Conservation (phyloP, 108 stramenopile species). For the Asterionellopsis glacialis region DNA sequence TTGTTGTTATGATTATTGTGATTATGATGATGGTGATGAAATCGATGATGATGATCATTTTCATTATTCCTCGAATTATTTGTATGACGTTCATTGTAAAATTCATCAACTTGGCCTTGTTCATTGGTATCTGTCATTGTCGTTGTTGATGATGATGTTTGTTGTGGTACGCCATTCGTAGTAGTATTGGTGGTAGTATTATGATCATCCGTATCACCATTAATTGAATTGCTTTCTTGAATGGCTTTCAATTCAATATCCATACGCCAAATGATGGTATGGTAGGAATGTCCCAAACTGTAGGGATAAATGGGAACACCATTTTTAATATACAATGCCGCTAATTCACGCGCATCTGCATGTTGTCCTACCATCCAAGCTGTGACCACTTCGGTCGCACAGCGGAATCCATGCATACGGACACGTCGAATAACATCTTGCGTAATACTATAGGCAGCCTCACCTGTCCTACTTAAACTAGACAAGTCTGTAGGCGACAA, state of each 20-base stretch:
- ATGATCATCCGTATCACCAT: neutral
- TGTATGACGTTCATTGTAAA: slow-evolving; percentile 12
- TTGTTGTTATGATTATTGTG: slow-evolving; percentile 2
- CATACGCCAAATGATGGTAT: slow-evolving; percentile 75
- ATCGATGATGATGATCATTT: neutral
- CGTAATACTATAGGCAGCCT: slow-evolving; percentile 24
- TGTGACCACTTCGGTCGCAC: slow-evolving; percentile 67
- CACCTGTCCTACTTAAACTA: no score
- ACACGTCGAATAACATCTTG: slow-evolving; percentile 47
- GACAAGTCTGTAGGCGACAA: slow-evolving; percentile 40
- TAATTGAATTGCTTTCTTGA: neutral
- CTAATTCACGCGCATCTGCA: slow-evolving; percentile 72
- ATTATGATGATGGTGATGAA: neutral
- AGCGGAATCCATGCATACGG: slow-evolving; percentile 70
- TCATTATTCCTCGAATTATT: neutral
- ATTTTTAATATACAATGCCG: slow-evolving; percentile 52
- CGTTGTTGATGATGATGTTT: neutral
- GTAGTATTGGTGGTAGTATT: no score
- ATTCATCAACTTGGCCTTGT: slow-evolving; percentile 14
- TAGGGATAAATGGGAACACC: slow-evolving; percentile 81
- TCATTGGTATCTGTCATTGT: neutral
- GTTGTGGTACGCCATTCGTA: neutral
- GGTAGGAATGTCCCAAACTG: slow-evolving; percentile 64
- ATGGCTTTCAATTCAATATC: slow-evolving; percentile 41
- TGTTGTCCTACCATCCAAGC: slow-evolving; percentile 71